Evolutionary conservation across 2,329 filamentous ascomycete species (phyloP), one percentile per base, ranked within the genome.

Genomic region (Exserohilum rostratum): DNA sequence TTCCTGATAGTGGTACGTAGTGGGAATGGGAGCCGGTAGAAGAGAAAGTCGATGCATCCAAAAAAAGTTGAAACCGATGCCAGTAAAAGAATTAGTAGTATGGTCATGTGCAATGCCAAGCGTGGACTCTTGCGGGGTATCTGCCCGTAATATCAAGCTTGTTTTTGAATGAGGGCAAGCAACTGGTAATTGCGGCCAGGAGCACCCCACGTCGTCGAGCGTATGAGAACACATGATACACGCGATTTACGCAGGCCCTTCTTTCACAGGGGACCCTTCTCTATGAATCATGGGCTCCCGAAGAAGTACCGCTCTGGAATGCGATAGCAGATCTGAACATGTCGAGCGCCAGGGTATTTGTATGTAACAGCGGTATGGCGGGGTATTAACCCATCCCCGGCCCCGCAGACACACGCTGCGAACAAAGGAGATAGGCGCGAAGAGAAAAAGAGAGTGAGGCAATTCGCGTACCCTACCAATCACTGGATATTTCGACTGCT

Each of bases 31-130:
- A 25, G 22, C 22, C 7, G 37, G 13, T 7, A 34, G 46, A 18
- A 11, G 42, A 49, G 3, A 4, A 18, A 22, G 20, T 9, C 30
- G 20, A 40, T 25, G 20, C 37, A 34, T 22, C 38, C 25, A 31
- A 29, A 40, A n/a, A 5, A 22, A 40, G 39, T 33, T 15, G 40
- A 34, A 33, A 25, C 9, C 12, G 31, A 29, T 25, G 22, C 22
- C 22, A 25, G 40, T 51, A 31, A 15, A 51, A n/a, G n/a, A 40
- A 30, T 40, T 39, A 46, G 40, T 46, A 46, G 40, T 27, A 18
- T 42, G 35, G 39, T 46, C 20, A 46, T 51, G 48, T 46, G 38
- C 48, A 22, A 51, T 51, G 48, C 30, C 48, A 18, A 29, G 17
- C 39, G n/a, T n/a, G 27, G 27, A 20, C n/a, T 51, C 39, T 46